Evolutionary conservation across 306 rosid genomes (phyloP).

Genomic region (Gastrolobium villosum): DNA sequence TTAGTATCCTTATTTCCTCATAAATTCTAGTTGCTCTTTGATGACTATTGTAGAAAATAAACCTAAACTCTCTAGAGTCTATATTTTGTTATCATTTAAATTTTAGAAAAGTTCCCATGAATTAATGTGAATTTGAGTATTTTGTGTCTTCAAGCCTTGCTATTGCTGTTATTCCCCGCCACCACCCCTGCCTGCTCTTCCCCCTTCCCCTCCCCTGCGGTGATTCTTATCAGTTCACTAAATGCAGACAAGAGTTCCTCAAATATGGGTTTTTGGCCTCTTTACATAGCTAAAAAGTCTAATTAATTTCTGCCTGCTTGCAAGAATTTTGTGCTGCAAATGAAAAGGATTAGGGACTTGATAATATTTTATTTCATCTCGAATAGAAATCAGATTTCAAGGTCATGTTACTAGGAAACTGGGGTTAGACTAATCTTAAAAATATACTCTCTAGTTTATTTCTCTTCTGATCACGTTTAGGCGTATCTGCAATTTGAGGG

Average conservation of each 20-base stretch:
- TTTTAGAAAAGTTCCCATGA: background rate
- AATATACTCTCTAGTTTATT: too few relatives aligned
- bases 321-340: too few relatives aligned
- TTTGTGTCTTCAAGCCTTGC: background rate
- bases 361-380: too few relatives aligned
- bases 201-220: background rate
- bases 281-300: background rate
- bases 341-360: too few relatives aligned
- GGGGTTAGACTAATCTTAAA: too few relatives aligned
- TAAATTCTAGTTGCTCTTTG: background rate
- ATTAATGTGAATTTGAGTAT: background rate
- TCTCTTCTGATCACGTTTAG: too few relatives aligned
- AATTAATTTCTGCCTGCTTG: background rate
- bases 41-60: background rate
- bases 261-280: background rate
- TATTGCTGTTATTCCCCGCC: too few relatives aligned
- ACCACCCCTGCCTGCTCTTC: background rate
- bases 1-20: slow-evolving; percentile 3
- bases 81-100: too few relatives aligned
- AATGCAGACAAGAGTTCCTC: background rate
- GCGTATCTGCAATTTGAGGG: too few relatives aligned
- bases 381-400: too few relatives aligned
- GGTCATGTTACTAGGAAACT: too few relatives aligned
- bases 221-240: background rate
- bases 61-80: too few relatives aligned